Conservation (phyloP, 345 rosid species). For the Gossypium arboreum region DNA sequence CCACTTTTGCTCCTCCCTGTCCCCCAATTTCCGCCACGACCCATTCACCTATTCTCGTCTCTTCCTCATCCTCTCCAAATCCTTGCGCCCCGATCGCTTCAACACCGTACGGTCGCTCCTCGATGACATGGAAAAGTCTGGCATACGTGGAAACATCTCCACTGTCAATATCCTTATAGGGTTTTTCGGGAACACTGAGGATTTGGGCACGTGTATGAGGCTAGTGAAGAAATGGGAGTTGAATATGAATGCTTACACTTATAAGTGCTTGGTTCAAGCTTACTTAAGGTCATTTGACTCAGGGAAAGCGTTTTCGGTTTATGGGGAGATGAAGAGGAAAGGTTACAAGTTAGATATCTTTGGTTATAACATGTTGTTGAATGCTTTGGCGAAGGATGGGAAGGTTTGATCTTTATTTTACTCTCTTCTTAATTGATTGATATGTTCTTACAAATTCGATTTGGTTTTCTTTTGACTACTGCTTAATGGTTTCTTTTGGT, state of each 20-base stretch:
- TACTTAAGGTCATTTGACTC: conserved; percentile 61
- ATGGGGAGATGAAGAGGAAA: conserved; percentile 62
- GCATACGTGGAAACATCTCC: conserved; percentile 59
- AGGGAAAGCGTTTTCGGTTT: conserved; percentile 50
- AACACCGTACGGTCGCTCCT: conserved; percentile 46
- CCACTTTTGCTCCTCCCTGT: conserved; percentile 49
- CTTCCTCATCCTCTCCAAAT: conserved; percentile 67
- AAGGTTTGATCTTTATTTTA: conserved; percentile 42
- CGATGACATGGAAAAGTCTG: conserved; percentile 54
- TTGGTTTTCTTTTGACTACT: neutral
- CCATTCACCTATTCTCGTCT: conserved; percentile 65
- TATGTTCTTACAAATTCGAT: neutral
- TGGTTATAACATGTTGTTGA: conserved; percentile 83
- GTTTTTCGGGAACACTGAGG: conserved; percentile 49
- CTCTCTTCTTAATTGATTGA: neutral
- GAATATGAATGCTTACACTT: conserved; percentile 70
- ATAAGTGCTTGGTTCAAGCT: conserved; percentile 82
- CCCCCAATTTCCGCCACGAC: conserved; percentile 50
- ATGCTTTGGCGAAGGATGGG: conserved; percentile 72
- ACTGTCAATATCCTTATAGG: conserved; percentile 75
- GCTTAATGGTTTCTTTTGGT: neutral
- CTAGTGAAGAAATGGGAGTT: conserved; percentile 70
- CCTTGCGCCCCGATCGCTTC: conserved; percentile 42
- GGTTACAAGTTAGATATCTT: conserved; percentile 69
- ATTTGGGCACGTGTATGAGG: conserved; percentile 49